phyloP scores from a whole-genome alignment of 139 green algal species.

The Chlorella sp. region DNA sequence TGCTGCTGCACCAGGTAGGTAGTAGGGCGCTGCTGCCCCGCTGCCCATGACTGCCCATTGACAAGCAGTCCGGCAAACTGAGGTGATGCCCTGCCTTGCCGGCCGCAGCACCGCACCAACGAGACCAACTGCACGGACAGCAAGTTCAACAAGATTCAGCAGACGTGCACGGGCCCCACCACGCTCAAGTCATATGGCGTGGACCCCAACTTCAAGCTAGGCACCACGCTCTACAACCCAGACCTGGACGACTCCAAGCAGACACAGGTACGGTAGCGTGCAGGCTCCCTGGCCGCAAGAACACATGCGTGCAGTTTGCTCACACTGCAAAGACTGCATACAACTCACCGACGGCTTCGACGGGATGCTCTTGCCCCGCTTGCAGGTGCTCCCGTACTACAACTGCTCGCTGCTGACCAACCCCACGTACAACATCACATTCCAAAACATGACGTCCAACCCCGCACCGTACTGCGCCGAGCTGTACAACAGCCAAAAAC shows the following conservation, averaged over 20 bases:
- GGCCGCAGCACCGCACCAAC: slow-evolving; percentile 33
- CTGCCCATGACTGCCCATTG: not conserved
- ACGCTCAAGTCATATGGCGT: slow-evolving; percentile 44
- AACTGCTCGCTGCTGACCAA: slow-evolving; percentile 49
- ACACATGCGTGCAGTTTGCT: too few relatives aligned
- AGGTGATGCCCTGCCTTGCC: not conserved
- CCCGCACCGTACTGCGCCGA: slow-evolving; percentile 62
- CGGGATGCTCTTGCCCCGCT: too few relatives aligned
- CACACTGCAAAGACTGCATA: too few relatives aligned
- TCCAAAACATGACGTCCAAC: slow-evolving; percentile 38
- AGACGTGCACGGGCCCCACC: slow-evolving; percentile 37
- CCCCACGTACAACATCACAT: slow-evolving; percentile 42
- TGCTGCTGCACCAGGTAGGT: slow-evolving; percentile 57
- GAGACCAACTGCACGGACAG: slow-evolving; percentile 47
- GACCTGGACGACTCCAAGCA: slow-evolving; percentile 47
- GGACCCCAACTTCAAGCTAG: slow-evolving; percentile 74
- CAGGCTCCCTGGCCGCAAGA: too few relatives aligned
- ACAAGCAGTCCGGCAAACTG: too few relatives aligned
- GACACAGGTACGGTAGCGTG: slow-evolving; percentile 8
- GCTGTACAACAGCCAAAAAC: slow-evolving; percentile 61
- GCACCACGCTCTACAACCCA: slow-evolving; percentile 58
- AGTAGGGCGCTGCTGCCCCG: not conserved
- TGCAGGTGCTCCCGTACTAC: slow-evolving; percentile 47
- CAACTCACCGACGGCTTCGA: too few relatives aligned
- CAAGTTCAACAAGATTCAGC: slow-evolving; percentile 65